These are phyloP conservation scores for Heterobasidion parviporum DNA, from an alignment of 1,284 basidiomycete species.

Conservation along the genomic window DNA sequence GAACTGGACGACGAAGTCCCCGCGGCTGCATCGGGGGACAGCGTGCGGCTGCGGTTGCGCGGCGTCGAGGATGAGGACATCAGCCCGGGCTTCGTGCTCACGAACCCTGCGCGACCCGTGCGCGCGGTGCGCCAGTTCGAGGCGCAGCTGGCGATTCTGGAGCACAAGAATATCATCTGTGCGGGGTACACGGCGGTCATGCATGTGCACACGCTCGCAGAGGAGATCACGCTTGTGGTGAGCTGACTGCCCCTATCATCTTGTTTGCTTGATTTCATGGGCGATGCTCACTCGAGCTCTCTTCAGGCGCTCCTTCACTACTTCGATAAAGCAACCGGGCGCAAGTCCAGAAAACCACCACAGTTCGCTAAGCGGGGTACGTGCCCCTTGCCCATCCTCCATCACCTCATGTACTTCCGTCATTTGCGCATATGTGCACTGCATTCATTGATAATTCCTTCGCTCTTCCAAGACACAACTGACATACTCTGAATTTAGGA, in stretches of 20 bases:
- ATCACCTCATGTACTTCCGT: too few relatives aligned
- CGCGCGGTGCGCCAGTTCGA: conserved; percentile 87
- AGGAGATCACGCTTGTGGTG: conserved; percentile 85
- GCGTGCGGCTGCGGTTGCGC: conserved; percentile 82
- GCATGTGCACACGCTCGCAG: conserved; percentile 88
- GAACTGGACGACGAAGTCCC: conserved; percentile 86
- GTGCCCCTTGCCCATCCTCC: too few relatives aligned
- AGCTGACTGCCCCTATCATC: conserved; percentile 16
- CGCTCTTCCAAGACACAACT: too few relatives aligned
- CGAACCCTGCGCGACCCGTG: conserved; percentile 72
- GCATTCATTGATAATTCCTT: too few relatives aligned
- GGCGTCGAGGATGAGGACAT: conserved; percentile 93
- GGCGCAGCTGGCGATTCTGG: conserved; percentile 91
- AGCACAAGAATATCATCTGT: conserved; percentile 94
- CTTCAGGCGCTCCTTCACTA: conserved; percentile 79
- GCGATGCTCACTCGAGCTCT: not conserved
- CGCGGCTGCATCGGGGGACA: conserved; percentile 82
- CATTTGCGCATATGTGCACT: too few relatives aligned
- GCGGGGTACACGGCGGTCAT: conserved; percentile 90
- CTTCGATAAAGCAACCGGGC: conserved; percentile 91
- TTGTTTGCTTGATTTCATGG: not conserved
- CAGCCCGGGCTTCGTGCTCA: conserved; percentile 86
- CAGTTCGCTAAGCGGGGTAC: conserved; percentile 79
- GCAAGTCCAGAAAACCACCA: conserved; percentile 88
- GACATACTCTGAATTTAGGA: conserved; percentile 27